A percentile compares a stretch with the other conserved stretches of the same genome.
Conservation (phyloP, 768 basidiomycete genomes). For the Suillus cothurnatus region DNA sequence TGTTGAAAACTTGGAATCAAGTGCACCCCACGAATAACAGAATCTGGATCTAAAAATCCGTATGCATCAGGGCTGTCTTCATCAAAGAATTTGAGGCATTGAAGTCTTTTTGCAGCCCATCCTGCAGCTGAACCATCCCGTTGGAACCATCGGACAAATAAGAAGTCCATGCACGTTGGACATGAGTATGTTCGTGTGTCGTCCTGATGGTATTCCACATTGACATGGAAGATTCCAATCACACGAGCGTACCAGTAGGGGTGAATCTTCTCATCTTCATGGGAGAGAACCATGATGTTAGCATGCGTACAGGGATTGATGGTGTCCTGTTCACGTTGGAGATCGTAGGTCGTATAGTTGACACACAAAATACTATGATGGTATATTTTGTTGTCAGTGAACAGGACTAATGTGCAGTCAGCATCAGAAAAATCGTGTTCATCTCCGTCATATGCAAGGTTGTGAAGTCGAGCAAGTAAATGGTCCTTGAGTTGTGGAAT, state of each 20-base stretch:
- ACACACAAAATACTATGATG: conserved; percentile 31
- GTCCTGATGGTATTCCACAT: conserved; percentile 13
- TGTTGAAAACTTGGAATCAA: conserved; percentile 42
- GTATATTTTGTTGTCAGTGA: conserved; percentile 26
- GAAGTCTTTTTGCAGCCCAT: conserved; percentile 30
- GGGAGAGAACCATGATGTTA: conserved; percentile 33
- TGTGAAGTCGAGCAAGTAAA: conserved; percentile 7
- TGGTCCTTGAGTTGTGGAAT: conserved; percentile 18
- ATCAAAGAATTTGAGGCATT: conserved; percentile 40
- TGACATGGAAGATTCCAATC: conserved; percentile 15
- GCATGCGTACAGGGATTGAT: conserved; percentile 22
- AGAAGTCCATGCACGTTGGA: conserved; percentile 34
- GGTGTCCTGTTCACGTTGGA: conserved; percentile 19
- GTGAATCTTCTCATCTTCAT: conserved; percentile 17
- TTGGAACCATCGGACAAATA: conserved; percentile 45
- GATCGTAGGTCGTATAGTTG: conserved; percentile 32
- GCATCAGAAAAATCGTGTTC: conserved; percentile 20
- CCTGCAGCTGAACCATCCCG: conserved; percentile 30
- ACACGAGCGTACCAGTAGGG: conserved; percentile 41
- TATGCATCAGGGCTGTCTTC: conserved; percentile 33
- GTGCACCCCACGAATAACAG: conserved; percentile 41
- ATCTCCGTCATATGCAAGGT: conserved; percentile 15
- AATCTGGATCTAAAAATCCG: conserved; percentile 45
- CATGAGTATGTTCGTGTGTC: background rate
- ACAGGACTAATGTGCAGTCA: conserved; percentile 23